These are phyloP conservation scores for Tulasnella calospora DNA, from an alignment of 768 basidiomycete species.

Conservation along the genomic window DNA sequence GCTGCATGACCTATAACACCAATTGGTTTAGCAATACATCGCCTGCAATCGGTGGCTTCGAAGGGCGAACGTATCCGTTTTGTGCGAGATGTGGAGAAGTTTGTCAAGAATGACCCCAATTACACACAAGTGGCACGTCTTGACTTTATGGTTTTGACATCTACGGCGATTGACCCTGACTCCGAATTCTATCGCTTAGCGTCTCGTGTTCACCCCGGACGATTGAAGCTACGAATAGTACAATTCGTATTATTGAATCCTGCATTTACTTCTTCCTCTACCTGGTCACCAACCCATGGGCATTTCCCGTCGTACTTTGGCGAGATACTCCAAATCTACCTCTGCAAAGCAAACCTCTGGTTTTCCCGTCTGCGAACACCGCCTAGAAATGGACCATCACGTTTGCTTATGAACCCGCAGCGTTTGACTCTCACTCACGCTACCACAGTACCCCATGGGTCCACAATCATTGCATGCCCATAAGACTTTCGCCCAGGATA, in stretches of 20 bases:
- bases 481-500: constrained; percentile 28
- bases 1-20: not conserved
- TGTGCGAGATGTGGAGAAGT: not conserved
- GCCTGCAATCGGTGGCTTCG: not conserved
- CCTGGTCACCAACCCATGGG: constrained; percentile 27
- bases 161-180: not conserved
- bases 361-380: constrained; percentile 21
- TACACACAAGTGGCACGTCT: not conserved
- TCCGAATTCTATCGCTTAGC: not conserved
- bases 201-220: not conserved
- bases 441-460: constrained; percentile 30
- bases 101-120: not conserved
- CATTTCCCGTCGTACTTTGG: constrained; percentile 29
- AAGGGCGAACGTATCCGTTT: not conserved
- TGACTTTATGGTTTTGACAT: not conserved
- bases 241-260: not conserved
- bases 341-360: constrained; percentile 28
- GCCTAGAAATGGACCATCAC: constrained; percentile 16
- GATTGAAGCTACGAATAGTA: not conserved
- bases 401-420: not conserved
- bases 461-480: constrained; percentile 30
- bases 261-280: not conserved
- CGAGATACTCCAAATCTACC: constrained; percentile 27
- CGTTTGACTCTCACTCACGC: constrained; percentile 20
- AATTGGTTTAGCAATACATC: not conserved